Base-by-base conservation (phyloP, 2,329 filamentous ascomycete genomes). In the Pseudofabraea citricarpa region DNA sequence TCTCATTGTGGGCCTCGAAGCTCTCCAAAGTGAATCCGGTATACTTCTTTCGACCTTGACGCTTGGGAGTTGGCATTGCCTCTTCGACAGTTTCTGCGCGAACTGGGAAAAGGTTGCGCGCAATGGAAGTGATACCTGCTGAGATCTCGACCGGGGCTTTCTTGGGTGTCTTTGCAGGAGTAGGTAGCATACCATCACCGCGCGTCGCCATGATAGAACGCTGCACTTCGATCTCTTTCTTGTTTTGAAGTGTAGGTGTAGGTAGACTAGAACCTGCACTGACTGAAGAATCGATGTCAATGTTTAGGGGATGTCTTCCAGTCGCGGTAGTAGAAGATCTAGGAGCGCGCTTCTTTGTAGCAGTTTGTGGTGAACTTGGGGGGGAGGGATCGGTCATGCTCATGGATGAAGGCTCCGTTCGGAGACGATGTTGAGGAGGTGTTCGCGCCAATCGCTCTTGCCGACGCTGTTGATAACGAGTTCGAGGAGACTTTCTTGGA, bases 91-190 rank as follows among this genome's bases (percentile, higher is more conserved):
- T 45, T 26, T 52, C 52, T 31, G 51, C 39, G 36, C 56, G 58
- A 45, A 49, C 67, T n/a, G 74, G 66, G 48, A 87, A 85, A 13
- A 86, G 69, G 57, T 74, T 81, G 59, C 79, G 75, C 21, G 79
- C 75, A 49, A 84, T 68, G 2, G 70, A 65, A 38, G 70, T 68
- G 44, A 83, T 71, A 38, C 71, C 70, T 48, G 72, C 68, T 40
- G 70, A 65, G 20, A 69, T 69, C 57, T 75, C 55, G 69, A 53
- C 67, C 15, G 69, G 70, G 1, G 72, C 71, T 36, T 75, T 71
- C 69, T 85, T 61, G 1, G 81, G 87, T 3, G 87, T 91, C 69
- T 90, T 90, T 51, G 81, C 77, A 2, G 87, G 87, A 3, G 87
- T 91, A 13, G 84, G 85, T 36, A 90, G 76, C 75, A 87, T 85